Evolutionary conservation across 1,139 yeast species (phyloP), one percentile per base, ranked within the genome.

Genomic region (Entelexis paramagnoliae): DNA sequence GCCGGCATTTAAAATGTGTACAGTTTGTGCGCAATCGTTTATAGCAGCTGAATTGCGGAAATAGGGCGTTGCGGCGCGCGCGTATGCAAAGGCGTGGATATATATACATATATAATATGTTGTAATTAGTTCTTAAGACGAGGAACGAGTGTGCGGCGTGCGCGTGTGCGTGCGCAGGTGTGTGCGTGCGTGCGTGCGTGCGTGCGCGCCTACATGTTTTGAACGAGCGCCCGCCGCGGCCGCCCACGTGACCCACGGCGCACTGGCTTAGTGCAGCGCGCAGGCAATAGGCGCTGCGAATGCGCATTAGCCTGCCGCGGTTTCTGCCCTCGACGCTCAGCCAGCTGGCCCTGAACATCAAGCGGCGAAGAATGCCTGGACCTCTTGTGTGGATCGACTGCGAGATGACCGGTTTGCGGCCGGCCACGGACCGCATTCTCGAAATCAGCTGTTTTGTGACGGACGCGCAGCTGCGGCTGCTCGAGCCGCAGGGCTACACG

Each of bases 341-440:
- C 40, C 22, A 16, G 17, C 34, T 34, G 9, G 39, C 40, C 3
- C 24, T 44, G 40, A 44, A 34, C 14, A 24, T 44, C 26, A 33
- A 33, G 16, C 40, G 47, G 10, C 45, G 49, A 8, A 32, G 36
- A 20, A 51, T 49, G 51, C 48, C 53, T 6, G 52, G 46, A 6
- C 62, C 63, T 5, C 53, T 85, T 20, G 93, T 88, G 4, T 88
- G 96, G 96, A 75, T 88, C 28, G 96, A 88, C 68, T 80, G 86
- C 62, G 86, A 80, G 66, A 93, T 93, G 98, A 93, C 99, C 0
- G 99, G 99, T 0, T 71, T 93, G 46, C 83, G 91, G 61, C 80
- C 81, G 24, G 66, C 71, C 52, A 74, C 74, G 6, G 94, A 87
- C 62, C 79, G 76, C 53, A 89, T 93, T 60, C 85, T 93, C 58